A percentile compares a stretch with the other conserved stretches of the same genome.
Evolutionary conservation across 2,329 filamentous ascomycete genomes (phyloP).

Genomic region (Periconia sp.): DNA sequence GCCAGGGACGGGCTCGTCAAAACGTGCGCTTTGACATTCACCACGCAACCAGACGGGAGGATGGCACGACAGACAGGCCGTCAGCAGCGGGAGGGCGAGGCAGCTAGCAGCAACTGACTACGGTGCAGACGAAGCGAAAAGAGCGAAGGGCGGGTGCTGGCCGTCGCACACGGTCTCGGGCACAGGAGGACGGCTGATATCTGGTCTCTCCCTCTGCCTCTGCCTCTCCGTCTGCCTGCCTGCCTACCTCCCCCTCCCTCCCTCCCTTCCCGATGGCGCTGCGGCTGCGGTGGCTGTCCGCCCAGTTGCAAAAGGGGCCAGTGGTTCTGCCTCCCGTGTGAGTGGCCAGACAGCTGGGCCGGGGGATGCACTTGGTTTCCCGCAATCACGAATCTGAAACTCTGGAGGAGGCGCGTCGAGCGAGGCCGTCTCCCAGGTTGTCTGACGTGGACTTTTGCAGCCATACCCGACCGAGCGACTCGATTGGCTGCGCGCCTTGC

Average conservation of each 20-base stretch:
- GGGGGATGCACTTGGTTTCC: constrained; percentile 6
- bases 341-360: constrained; percentile 2
- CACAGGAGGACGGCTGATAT: neutral
- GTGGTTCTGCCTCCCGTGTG: neutral
- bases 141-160: neutral
- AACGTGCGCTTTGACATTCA: constrained; percentile 5
- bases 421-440: constrained; percentile 16
- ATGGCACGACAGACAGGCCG: neutral
- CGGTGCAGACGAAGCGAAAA: neutral
- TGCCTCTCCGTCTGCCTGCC: too few species aligned
- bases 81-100: neutral
- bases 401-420: constrained; percentile 38
- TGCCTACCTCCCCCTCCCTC: too few species aligned
- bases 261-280: neutral
- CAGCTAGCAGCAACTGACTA: neutral
- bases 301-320: constrained; percentile 5
- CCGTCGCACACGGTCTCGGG: neutral
- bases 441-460: constrained; percentile 37
- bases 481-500: constrained; percentile 16
- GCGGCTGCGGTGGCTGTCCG: neutral
- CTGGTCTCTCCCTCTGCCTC: neutral
- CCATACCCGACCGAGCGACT: constrained; percentile 15
- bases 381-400: constrained; percentile 32
- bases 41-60: too few species aligned
- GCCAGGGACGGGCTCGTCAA: constrained; percentile 2